Evolutionary conservation across 2,329 filamentous ascomycete genomes (phyloP).

Genomic region (Alternaria gansuensis): DNA sequence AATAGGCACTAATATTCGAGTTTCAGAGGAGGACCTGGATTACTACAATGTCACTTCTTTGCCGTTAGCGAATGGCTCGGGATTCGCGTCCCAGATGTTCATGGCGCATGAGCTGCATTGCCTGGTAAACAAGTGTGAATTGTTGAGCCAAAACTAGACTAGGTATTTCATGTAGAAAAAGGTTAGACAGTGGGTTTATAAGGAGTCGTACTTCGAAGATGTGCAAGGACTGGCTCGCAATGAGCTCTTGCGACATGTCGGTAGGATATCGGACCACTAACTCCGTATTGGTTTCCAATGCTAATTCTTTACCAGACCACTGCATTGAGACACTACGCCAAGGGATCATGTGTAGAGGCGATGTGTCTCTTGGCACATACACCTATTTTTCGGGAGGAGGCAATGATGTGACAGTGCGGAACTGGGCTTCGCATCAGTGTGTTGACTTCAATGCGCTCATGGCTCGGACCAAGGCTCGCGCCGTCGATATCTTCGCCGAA

Average conservation of each 20-base stretch:
- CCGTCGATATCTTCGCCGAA: neutral
- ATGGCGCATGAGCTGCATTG: conserved; percentile 8
- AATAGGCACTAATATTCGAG: neutral
- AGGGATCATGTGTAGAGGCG: neutral
- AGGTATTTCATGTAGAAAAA: neutral
- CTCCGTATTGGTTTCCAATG: neutral
- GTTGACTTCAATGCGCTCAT: neutral
- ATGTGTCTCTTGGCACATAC: conserved; percentile 1
- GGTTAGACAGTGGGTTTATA: neutral
- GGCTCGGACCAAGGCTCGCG: neutral
- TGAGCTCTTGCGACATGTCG: neutral
- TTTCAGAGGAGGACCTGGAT: neutral
- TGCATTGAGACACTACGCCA: conserved; percentile 3
- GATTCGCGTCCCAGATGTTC: neutral
- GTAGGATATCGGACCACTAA: neutral
- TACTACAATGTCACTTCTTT: conserved; percentile 6
- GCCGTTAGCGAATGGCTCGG: conserved; percentile 3
- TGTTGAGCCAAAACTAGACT: neutral
- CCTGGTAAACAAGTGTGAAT: neutral
- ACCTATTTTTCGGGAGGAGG: neutral
- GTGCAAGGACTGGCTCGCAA: conserved; percentile 1
- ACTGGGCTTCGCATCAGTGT: conserved; percentile 4
- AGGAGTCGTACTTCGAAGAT: neutral
- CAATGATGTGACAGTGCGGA: neutral
- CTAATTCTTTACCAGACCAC: neutral